phyloP scores from a whole-genome alignment of 495 filamentous ascomycete species.

The Aspergillus hancockii region DNA sequence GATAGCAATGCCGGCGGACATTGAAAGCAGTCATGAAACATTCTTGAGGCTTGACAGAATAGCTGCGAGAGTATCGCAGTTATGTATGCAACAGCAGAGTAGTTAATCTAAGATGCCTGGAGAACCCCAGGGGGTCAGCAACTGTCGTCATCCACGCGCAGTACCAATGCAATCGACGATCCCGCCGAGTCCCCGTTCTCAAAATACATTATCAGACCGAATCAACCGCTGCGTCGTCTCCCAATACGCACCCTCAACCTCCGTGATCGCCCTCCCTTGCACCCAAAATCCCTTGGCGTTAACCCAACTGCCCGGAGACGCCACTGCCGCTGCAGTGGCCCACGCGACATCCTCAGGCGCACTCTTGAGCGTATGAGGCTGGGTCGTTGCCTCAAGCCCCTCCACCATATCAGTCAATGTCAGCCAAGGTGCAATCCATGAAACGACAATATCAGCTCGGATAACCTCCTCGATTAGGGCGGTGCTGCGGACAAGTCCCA shows the following conservation, averaged over 20 bases:
- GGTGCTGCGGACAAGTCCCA: conserved; percentile 24
- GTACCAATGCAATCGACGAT: neutral
- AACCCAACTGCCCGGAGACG: neutral
- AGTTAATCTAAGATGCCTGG: too few relatives aligned
- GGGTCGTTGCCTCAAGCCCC: neutral
- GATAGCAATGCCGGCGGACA: too few relatives aligned
- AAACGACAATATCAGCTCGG: conserved; percentile 19
- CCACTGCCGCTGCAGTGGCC: conserved; percentile 1
- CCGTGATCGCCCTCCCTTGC: conserved; percentile 21
- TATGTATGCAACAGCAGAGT: too few relatives aligned
- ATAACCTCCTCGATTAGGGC: conserved; percentile 18
- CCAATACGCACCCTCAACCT: conserved; percentile 25
- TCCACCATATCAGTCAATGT: conserved; percentile 26
- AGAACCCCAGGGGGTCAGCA: too few relatives aligned
- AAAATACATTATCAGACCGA: conserved; percentile 15
- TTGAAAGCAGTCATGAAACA: too few relatives aligned
- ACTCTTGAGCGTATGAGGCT: conserved; percentile 18
- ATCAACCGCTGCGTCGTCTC: conserved; percentile 21
- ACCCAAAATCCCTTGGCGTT: conserved; percentile 31
- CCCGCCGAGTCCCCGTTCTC: neutral
- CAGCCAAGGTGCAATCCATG: conserved; percentile 25
- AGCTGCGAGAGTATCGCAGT: too few relatives aligned
- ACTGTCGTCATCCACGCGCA: too few relatives aligned
- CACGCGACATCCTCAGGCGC: conserved; percentile 20
- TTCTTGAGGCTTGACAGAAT: too few relatives aligned